Evolutionary conservation across 371 early-diverging fungal genomes (phyloP).

Genomic region (Smittium culicis): DNA sequence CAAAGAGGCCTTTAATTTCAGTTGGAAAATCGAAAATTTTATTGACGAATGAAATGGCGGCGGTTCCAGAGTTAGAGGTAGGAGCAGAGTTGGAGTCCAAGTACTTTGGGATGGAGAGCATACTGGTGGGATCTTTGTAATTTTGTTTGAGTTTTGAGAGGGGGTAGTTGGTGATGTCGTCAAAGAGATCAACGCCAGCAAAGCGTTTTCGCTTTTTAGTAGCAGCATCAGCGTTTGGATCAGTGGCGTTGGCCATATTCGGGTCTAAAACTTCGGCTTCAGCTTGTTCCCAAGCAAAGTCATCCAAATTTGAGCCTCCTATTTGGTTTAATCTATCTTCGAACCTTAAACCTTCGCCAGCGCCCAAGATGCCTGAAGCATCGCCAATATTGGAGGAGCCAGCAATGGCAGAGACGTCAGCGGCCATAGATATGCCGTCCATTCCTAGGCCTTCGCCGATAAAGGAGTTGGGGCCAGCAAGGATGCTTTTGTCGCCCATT

Average conservation of each 20-base stretch:
- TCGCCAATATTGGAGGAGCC: neutral
- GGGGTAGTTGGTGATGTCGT: constrained; percentile 6
- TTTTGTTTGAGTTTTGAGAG: constrained; percentile 1
- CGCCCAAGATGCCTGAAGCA: neutral
- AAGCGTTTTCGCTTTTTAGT: neutral
- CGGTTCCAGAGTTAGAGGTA: neutral
- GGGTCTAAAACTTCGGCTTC: neutral
- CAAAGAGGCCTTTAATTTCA: neutral
- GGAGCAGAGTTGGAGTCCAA: neutral
- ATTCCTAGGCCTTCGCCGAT: neutral
- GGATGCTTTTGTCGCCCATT: constrained; percentile 9
- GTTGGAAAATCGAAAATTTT: neutral
- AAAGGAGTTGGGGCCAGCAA: neutral
- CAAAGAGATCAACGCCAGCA: neutral
- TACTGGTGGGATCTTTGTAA: neutral
- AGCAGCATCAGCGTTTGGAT: neutral
- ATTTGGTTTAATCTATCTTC: neutral
- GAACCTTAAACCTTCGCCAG: neutral
- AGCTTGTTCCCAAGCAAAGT: constrained; percentile 9
- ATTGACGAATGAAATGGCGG: too few relatives aligned
- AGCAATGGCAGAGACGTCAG: too few relatives aligned
- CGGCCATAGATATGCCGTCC: neutral
- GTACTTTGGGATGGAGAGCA: constrained; percentile 3
- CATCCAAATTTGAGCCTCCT: constrained; percentile 1
- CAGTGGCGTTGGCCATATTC: neutral